Conservation (phyloP, 192 early-diverging fungal species). For the Podila minutissima region DNA sequence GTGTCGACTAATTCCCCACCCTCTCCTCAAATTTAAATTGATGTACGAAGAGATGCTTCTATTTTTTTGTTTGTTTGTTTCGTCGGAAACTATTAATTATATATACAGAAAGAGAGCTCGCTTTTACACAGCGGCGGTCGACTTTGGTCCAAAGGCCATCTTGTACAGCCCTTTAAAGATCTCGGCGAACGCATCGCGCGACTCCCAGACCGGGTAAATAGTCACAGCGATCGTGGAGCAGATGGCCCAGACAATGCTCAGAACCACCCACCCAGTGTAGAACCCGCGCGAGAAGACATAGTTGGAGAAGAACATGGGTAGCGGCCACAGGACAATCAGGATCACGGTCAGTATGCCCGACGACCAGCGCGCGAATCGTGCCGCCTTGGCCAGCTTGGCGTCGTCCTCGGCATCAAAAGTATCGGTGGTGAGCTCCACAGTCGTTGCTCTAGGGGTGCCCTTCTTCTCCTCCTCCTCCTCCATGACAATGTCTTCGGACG, state of each 20-base stretch:
- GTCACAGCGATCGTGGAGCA: constrained; percentile 61
- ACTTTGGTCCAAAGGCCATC: constrained; percentile 1
- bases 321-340: constrained; percentile 73
- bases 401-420: constrained; percentile 37
- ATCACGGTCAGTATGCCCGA: constrained; percentile 65
- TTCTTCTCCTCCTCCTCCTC: constrained; percentile 18
- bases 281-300: constrained; percentile 73
- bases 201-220: constrained; percentile 64
- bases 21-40: too few relatives aligned
- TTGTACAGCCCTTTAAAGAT: constrained; percentile 23
- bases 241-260: constrained; percentile 73
- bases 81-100: background rate
- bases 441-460: background rate
- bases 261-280: constrained; percentile 76
- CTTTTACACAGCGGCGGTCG: constrained; percentile 28
- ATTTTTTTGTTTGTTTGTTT: constrained; percentile 1
- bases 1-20: too few relatives aligned
- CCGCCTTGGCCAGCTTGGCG: constrained; percentile 56
- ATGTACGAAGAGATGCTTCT: background rate
- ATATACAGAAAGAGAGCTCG: background rate
- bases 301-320: constrained; percentile 71
- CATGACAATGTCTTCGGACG: constrained; percentile 24
- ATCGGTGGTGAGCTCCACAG: constrained; percentile 17
- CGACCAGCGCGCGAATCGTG: constrained; percentile 64
- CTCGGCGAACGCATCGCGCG: constrained; percentile 23